Evolutionary conservation across 805 yeast species (phyloP).

Genomic region (Yarrowia keelungensis): DNA sequence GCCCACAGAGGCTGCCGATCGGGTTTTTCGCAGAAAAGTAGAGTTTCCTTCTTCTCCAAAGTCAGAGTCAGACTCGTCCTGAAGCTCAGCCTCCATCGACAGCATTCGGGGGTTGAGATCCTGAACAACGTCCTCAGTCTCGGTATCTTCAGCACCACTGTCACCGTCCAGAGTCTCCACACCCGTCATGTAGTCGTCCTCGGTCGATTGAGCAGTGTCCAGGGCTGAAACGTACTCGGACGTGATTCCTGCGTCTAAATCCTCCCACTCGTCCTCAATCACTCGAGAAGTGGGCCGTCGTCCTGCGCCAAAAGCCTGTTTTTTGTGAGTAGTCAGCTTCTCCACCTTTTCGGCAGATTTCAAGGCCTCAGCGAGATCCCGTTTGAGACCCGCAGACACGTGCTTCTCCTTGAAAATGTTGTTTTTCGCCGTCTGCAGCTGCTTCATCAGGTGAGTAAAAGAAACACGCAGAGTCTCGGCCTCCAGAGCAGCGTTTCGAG

Average conservation of each 20-base stretch:
- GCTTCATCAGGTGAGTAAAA: constrained; percentile 67
- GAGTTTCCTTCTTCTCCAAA: constrained; percentile 26
- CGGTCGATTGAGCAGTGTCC: constrained; percentile 37
- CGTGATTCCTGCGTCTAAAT: constrained; percentile 6
- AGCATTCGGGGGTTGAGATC: constrained; percentile 17
- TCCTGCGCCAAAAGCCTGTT: constrained; percentile 13
- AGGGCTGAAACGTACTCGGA: constrained; percentile 43
- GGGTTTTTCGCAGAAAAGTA: constrained; percentile 15
- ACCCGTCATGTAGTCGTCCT: constrained; percentile 42
- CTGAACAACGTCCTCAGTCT: constrained; percentile 44
- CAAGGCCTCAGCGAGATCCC: constrained; percentile 44
- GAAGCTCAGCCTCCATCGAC: constrained; percentile 2
- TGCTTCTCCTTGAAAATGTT: constrained; percentile 56
- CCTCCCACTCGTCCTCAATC: constrained; percentile 25
- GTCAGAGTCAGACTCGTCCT: constrained; percentile 40
- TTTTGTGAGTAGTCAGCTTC: not conserved
- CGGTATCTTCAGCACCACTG: constrained; percentile 46
- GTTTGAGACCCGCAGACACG: constrained; percentile 53
- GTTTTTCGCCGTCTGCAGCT: constrained; percentile 65
- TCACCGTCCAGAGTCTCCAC: constrained; percentile 38
- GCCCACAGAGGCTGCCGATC: constrained; percentile 14
- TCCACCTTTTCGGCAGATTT: constrained; percentile 41
- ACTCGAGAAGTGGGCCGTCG: constrained; percentile 27
- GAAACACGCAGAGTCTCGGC: constrained; percentile 71
- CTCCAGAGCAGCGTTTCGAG: constrained; percentile 54